Evolutionary conservation across 495 filamentous ascomycete genomes (phyloP), one percentile per base, ranked within the genome.

Genomic region (Penicillium mononematosum): DNA sequence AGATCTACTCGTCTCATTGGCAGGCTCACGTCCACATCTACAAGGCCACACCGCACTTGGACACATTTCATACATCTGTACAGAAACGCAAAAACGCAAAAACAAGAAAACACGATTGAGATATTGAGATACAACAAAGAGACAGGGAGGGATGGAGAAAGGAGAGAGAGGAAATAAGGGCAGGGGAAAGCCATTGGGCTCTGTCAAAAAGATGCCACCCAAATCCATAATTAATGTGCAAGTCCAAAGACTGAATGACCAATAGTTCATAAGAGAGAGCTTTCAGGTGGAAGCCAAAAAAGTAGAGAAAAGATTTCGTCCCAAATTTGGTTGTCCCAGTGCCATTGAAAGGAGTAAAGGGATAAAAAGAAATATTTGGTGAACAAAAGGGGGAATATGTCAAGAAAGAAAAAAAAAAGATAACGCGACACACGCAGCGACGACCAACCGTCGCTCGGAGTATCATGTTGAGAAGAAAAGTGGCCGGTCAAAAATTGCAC

Each of bases 371-470:
- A 57, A 53, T 58, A 45, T 58, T 41, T 54, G 52, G 55, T 45
- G 48, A 67, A 69, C 66, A 65, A 55, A 69, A 69, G 61, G 66
- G 66, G 66, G 66, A 69, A 69, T 69, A 69, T 55, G 56, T 59
- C 58, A 64, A 57, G 63, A 58, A 60, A 62, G 51, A 54, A 63
- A 57, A 56, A 58, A 39, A 54, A 25, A 25, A 25, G 50, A 53
- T 42, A 59, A 61, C 58, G 58, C 53, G 58, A 62, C 60, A 70
- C 61, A 61, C 50, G 55, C 56, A 55, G 58, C 53, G 58, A 58
- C 57, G 59, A 43, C 11, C 44, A 44, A 56, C 27, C 50, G 59
- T 50, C 47, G 59, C 60, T 56, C 60, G 50, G 60, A 65, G 61
- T 72, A 71, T 66, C 60, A 69, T 60, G 55, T 52, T 57, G 67